Base-by-base conservation (phyloP, 768 basidiomycete species). In the Boletus vinaceobasis region DNA sequence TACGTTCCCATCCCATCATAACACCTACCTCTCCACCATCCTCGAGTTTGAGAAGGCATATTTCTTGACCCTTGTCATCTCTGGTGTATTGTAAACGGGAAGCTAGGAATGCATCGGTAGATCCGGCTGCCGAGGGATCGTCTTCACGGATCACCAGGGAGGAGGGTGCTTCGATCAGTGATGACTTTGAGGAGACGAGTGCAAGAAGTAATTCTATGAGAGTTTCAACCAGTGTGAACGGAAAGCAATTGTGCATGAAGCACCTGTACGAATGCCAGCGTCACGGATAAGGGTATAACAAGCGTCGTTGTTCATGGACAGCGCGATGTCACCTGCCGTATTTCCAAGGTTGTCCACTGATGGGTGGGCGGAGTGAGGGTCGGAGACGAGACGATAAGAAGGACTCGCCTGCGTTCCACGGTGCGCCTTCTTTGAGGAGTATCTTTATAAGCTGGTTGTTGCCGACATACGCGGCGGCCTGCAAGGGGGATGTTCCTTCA, bases 1-100 rank as follows among this genome's bases (percentile, higher is more conserved):
- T 79, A 43, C 74, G 73, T 70, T 99, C 97, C 97, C 97, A 99
- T 1, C 94, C 93, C 97, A 99, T 99, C 97, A 99, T 99, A 6
- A 99, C 96, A 13, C 93, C 93, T n/a, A 95, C 82, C 55, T 93
- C 88, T 59, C 87, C 86, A 7, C 72, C 77, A 29, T 83, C 84
- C 14, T 76, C 80, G 3, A 80, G 75, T 55, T 79, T 73, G 49
- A 92, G 65, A 48, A 90, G 71, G 57, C 94, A 97, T 21, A 97
- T 81, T 47, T 93, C 88, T 69, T 94, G 92, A 2, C 89, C 92
- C 35, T 80, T 70, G 32, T 79, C 74, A 66, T 96, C 93, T 33
- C 71, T 76, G 10, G 77, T 79, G 70, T 84, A 98, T 36, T 76
- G 76, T 38, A 98, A 73, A 49, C 74, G 78, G 2, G 90, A 88